These are phyloP conservation scores for Metschnikowia rubicola DNA, from an alignment of 805 yeast species.

Conservation along the genomic window DNA sequence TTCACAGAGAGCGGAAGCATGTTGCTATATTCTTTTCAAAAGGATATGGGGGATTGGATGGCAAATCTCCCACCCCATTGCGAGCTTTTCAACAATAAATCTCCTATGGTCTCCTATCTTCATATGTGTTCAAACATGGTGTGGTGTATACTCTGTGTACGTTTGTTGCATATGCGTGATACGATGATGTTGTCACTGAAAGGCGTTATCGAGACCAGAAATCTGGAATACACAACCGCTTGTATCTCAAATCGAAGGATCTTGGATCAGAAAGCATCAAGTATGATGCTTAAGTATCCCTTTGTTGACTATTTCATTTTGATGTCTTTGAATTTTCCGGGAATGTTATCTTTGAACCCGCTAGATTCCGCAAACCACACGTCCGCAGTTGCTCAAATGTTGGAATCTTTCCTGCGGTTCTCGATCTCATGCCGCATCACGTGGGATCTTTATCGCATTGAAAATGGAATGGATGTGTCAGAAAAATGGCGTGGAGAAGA, in stretches of 20 bases:
- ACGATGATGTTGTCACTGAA: slow-evolving; percentile 2
- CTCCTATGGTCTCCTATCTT: slow-evolving; percentile 18
- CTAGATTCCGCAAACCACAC: slow-evolving; percentile 6
- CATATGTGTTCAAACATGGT: slow-evolving; percentile 16
- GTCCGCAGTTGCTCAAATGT: slow-evolving; percentile 3
- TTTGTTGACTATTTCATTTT: slow-evolving; percentile 18
- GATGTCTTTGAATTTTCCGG: slow-evolving; percentile 18
- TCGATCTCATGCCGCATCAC: slow-evolving; percentile 19
- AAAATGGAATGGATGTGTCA: slow-evolving; percentile 5
- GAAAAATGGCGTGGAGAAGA: not conserved
- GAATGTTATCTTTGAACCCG: slow-evolving; percentile 16
- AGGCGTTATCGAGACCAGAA: slow-evolving; percentile 9
- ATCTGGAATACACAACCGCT: slow-evolving; percentile 16
- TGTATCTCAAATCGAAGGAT: slow-evolving; percentile 10
- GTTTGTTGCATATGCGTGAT: slow-evolving; percentile 12
- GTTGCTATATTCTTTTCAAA: slow-evolving; percentile 8
- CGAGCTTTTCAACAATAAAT: slow-evolving; percentile 11
- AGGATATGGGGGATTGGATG: slow-evolving; percentile 9
- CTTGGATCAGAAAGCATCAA: slow-evolving; percentile 4
- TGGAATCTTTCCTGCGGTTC: slow-evolving; percentile 9
- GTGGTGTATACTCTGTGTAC: slow-evolving; percentile 21
- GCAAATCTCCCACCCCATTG: slow-evolving; percentile 17
- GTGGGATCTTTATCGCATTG: slow-evolving; percentile 17
- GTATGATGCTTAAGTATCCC: slow-evolving; percentile 13
- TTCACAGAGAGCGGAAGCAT: not conserved